Evolutionary conservation across 768 basidiomycete genomes (phyloP), one percentile per base, ranked within the genome.

Genomic region (Roridomyces roridus): DNA sequence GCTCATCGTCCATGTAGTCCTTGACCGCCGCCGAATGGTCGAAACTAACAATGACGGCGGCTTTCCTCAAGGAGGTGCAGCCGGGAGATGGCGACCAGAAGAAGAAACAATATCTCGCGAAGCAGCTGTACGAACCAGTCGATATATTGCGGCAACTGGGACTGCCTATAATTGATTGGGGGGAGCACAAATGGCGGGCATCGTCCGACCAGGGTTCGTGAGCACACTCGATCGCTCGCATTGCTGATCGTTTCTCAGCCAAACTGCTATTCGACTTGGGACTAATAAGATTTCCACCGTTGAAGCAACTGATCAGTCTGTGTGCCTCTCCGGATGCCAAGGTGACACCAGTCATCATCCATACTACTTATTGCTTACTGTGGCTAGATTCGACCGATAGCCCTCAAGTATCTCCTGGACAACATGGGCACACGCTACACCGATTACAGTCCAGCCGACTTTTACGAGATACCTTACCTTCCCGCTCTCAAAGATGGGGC

Each of bases 151-250:
- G 92, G 14, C 78, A 83, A 45, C 74, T 98, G 6, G 83, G 84
- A 8, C 73, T 98, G 21, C 94, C 96, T 4, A 68, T 97, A 3
- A 78, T 98, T 39, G 93, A 94, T 63, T 99, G 96, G 96, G 89
- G 90, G 1, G 77, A 76, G 24, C 77, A 86, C 1, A 94, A 89
- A 69, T 99, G 96, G 96, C 82, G 83, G 55, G 72, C 79, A 5
- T 83, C 81, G 10, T 94, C 94, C 0, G 93, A 94, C 25, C 96
- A 97, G 87, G 94, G 95, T 91, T 36, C 29, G 74, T 52, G 21
- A 6, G 36, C 23, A 44, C 7, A 29, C 6, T 45, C 44, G 34
- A 17, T 24, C 24, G 37, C 54, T 47, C 47, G 18, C 31, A n/a
- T 41, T 11, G 56, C 21, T 52, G 14, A 55, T 40, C 20, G 17